A percentile compares a stretch with the other conserved stretches of the same genome.
Conservation (phyloP, 2,329 filamentous ascomycete species). For the Neophaeococcomyces aloes region DNA sequence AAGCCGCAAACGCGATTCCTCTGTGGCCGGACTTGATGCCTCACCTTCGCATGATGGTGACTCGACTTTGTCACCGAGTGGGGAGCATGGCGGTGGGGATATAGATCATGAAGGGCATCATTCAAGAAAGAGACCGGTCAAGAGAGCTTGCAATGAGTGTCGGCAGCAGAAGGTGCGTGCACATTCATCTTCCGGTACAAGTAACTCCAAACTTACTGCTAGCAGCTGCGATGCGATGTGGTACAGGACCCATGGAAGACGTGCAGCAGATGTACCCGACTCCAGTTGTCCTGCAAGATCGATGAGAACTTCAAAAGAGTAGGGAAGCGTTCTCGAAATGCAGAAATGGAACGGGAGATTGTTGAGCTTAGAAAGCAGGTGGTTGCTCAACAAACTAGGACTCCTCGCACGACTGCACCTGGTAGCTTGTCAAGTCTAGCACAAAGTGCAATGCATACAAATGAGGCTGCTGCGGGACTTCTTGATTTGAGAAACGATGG, state of each 20-base stretch:
- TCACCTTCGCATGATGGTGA: slow-evolving; percentile 30
- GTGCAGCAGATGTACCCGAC: slow-evolving; percentile 53
- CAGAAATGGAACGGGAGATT: slow-evolving; percentile 52
- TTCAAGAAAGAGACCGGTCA: slow-evolving; percentile 39
- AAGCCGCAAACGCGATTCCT: slow-evolving; percentile 32
- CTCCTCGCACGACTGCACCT: slow-evolving; percentile 21
- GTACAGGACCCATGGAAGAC: slow-evolving; percentile 52
- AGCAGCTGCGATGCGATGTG: slow-evolving; percentile 56
- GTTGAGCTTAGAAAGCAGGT: slow-evolving; percentile 41
- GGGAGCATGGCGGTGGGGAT: too few species aligned
- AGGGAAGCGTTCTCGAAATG: slow-evolving; percentile 56
- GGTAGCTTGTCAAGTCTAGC: slow-evolving; percentile 23
- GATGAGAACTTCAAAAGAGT: slow-evolving; percentile 59
- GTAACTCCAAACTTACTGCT: not conserved
- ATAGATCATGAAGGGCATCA: slow-evolving; percentile 33
- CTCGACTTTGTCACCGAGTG: not conserved
- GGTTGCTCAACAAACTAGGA: slow-evolving; percentile 27
- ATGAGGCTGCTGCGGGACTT: slow-evolving; percentile 42
- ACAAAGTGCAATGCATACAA: slow-evolving; percentile 19
- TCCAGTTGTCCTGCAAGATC: slow-evolving; percentile 55
- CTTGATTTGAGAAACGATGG: slow-evolving; percentile 39
- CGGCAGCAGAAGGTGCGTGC: slow-evolving; percentile 56
- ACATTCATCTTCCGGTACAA: not conserved
- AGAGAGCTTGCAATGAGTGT: slow-evolving; percentile 60
- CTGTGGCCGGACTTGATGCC: slow-evolving; percentile 35